Evolutionary conservation across 768 basidiomycete species (phyloP).

Genomic region (Gloeopeniophorella convolvens): DNA sequence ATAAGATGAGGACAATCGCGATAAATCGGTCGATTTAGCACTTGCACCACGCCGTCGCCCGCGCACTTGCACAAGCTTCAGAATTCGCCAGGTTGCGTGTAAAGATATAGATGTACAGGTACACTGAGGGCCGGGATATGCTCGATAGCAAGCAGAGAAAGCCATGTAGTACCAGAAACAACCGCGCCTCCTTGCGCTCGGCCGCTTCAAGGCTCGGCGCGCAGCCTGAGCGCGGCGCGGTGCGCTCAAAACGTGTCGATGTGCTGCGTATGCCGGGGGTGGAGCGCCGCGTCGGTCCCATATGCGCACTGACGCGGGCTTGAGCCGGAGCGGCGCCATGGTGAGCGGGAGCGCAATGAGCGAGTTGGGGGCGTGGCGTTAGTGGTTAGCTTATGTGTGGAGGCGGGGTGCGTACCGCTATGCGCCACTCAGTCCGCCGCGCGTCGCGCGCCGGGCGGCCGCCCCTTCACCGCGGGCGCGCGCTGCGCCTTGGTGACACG

Average conservation of each 20-base stretch:
- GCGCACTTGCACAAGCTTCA: too few species aligned
- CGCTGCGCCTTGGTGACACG: constrained; percentile 45
- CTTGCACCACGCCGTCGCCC: too few species aligned
- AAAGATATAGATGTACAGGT: too few species aligned
- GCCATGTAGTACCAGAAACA: too few species aligned
- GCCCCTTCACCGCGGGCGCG: constrained; percentile 45
- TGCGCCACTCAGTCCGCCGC: constrained; percentile 90
- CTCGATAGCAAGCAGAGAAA: too few species aligned
- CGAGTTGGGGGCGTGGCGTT: constrained; percentile 50
- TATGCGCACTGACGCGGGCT: constrained; percentile 99
- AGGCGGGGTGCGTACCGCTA: constrained; percentile 59
- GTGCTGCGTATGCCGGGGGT: constrained; percentile 93
- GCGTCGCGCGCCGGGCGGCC: constrained; percentile 47
- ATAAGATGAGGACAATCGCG: too few species aligned
- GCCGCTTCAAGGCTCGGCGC: constrained; percentile 36
- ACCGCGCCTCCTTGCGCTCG: not conserved
- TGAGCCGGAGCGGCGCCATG: constrained; percentile 99
- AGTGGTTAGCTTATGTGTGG: not conserved
- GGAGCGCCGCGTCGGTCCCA: constrained; percentile 96
- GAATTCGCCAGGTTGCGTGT: too few species aligned
- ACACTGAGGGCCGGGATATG: too few species aligned
- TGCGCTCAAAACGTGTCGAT: constrained; percentile 93
- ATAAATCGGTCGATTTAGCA: too few species aligned
- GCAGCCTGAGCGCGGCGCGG: constrained; percentile 62
- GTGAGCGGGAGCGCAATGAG: constrained; percentile 96